Percentiles rank a stretch among this genome's conserved stretches.
Evolutionary conservation across 1,284 basidiomycete species (phyloP).

Genomic region (Volvariella surrecta): DNA sequence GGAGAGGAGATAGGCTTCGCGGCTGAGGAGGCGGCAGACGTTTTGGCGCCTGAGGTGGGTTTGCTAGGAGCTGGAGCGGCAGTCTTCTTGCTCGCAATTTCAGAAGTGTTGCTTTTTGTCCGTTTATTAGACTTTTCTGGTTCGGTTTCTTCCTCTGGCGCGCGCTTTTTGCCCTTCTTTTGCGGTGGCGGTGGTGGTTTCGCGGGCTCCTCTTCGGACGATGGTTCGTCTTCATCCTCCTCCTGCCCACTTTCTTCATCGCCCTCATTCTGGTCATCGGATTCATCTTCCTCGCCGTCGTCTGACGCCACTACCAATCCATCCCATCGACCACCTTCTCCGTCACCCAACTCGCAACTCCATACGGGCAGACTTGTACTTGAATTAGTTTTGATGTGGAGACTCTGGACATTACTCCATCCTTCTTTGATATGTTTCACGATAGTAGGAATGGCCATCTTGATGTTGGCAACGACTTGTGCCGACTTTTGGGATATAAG

Average conservation of each 20-base stretch:
- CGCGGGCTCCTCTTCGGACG: constrained; percentile 13
- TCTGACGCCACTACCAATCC: constrained; percentile 32
- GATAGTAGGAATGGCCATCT: constrained; percentile 74
- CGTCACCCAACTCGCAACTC: constrained; percentile 63
- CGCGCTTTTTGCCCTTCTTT: constrained; percentile 36
- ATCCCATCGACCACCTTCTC: constrained; percentile 55
- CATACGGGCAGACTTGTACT: constrained; percentile 88
- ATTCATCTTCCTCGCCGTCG: constrained; percentile 19
- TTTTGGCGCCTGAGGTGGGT: background rate
- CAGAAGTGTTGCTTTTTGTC: constrained; percentile 20
- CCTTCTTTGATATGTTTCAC: constrained; percentile 66
- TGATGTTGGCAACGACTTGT: constrained; percentile 77
- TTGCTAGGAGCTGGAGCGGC: constrained; percentile 4
- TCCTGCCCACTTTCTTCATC: constrained; percentile 11
- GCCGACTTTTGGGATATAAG: constrained; percentile 64
- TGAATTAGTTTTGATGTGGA: constrained; percentile 88
- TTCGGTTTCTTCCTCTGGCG: constrained; percentile 21
- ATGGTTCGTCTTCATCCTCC: constrained; percentile 7
- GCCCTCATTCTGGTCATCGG: constrained; percentile 14
- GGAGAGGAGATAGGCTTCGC: too few species aligned
- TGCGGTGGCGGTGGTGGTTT: background rate
- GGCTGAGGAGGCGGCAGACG: too few species aligned
- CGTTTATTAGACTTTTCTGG: constrained; percentile 32
- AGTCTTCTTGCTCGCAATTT: constrained; percentile 10
- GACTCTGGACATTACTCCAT: constrained; percentile 88